A percentile compares a stretch with the other conserved stretches of the same genome.
Evolutionary conservation across 1,139 yeast species (phyloP).

Genomic region (Yamadazyma mexicana): DNA sequence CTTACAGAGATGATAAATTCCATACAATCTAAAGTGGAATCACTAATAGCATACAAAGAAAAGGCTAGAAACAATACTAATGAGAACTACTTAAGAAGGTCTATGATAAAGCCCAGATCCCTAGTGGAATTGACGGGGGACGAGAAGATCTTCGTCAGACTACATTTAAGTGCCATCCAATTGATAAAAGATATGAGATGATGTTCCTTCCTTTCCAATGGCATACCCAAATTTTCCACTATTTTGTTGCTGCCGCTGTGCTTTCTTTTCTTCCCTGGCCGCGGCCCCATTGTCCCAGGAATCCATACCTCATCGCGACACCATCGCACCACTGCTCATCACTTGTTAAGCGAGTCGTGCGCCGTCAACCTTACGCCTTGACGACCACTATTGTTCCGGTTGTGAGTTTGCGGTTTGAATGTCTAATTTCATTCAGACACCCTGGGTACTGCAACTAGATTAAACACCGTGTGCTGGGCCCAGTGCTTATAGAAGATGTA

Average conservation of each 20-base stretch:
- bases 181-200: slow-evolving; percentile 25
- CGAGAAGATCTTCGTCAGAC: slow-evolving; percentile 55
- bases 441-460: too few species aligned
- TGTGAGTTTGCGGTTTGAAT: too few species aligned
- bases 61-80: slow-evolving; percentile 39
- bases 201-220: not conserved
- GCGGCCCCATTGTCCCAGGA: too few species aligned
- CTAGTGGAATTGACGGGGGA: slow-evolving; percentile 63
- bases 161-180: slow-evolving; percentile 68
- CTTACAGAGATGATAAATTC: slow-evolving; percentile 51
- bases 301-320: too few species aligned
- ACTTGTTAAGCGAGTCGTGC: not conserved
- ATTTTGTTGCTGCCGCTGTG: too few species aligned
- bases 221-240: not conserved
- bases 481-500: too few species aligned
- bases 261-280: too few species aligned
- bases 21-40: slow-evolving; percentile 45
- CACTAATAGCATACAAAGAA: slow-evolving; percentile 14
- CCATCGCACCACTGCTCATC: not conserved
- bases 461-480: too few species aligned
- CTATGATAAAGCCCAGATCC: slow-evolving; percentile 55
- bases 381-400: too few species aligned
- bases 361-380: not conserved
- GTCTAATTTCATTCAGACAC: too few species aligned
- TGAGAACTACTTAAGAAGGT: slow-evolving; percentile 55